phyloP scores from a whole-genome alignment of 2,329 filamentous ascomycete genomes.

The Rhynchosporium graminicola region DNA sequence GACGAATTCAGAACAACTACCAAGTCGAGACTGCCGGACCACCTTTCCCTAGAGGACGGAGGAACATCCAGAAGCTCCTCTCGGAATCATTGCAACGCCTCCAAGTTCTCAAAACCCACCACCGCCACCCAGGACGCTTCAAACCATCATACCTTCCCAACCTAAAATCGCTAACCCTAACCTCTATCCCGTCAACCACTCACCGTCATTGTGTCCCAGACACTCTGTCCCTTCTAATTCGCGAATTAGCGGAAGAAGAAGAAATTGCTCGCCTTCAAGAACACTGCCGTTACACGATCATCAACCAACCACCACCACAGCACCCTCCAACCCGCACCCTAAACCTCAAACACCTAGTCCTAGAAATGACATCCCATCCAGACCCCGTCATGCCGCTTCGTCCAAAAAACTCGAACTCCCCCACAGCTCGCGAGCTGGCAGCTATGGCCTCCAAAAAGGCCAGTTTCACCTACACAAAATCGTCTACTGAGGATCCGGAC shows the following conservation, averaged over 20 bases:
- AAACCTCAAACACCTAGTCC: constrained; percentile 22
- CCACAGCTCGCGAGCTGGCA: not conserved
- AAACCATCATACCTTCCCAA: constrained; percentile 29
- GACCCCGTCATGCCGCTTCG: constrained; percentile 17
- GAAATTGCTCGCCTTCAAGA: constrained; percentile 26
- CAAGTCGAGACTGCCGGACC: constrained; percentile 8
- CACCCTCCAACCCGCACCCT: not conserved
- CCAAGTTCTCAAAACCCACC: constrained; percentile 21
- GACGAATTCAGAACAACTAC: constrained; percentile 22
- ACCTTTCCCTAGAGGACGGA: not conserved
- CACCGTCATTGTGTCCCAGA: constrained; percentile 17
- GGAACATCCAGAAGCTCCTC: constrained; percentile 20
- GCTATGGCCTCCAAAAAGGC: constrained; percentile 6
- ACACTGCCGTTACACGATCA: constrained; percentile 1
- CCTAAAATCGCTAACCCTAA: constrained; percentile 27
- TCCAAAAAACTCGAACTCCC: not conserved
- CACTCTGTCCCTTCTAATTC: constrained; percentile 26
- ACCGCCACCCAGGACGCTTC: constrained; percentile 26
- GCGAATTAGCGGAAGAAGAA: constrained; percentile 31
- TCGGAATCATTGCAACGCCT: constrained; percentile 22
- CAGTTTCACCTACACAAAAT: constrained; percentile 26
- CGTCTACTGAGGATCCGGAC: constrained; percentile 29
- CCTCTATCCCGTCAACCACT: constrained; percentile 25
- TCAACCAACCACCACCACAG: constrained; percentile 5
- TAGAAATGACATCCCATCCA: constrained; percentile 26